Evolutionary conservation across 352 stramenopile genomes (phyloP).

Genomic region (Phytopythium aichiense): DNA sequence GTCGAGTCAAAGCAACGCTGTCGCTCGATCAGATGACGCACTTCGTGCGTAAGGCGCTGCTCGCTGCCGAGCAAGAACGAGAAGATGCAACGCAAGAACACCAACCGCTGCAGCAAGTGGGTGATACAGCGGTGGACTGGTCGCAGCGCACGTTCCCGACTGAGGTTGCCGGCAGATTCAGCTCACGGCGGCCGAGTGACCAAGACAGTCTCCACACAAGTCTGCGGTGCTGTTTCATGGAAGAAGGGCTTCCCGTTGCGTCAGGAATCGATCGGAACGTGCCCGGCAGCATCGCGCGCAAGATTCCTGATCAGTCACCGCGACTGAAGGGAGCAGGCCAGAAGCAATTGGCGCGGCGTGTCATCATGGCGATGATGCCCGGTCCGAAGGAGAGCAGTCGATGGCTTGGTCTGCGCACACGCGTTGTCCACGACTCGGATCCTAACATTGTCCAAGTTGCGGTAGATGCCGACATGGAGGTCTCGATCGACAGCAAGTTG

Average conservation of each 20-base stretch:
- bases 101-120: not conserved
- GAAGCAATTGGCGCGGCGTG: slow-evolving; percentile 11
- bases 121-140: not conserved
- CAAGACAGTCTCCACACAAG: not conserved
- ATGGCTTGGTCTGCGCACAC: slow-evolving; percentile 12
- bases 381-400: slow-evolving; percentile 8
- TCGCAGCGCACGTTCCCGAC: not conserved
- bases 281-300: slow-evolving; percentile 11
- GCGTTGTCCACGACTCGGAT: slow-evolving; percentile 4
- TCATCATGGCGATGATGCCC: slow-evolving; percentile 11
- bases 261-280: slow-evolving; percentile 16
- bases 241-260: slow-evolving; percentile 8
- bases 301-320: not conserved
- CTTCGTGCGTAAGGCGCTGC: slow-evolving; percentile 23
- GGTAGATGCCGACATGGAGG: slow-evolving; percentile 1
- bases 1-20: slow-evolving; percentile 9
- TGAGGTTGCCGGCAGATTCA: not conserved
- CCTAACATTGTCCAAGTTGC: not conserved
- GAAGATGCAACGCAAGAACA: not conserved
- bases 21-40: slow-evolving; percentile 23
- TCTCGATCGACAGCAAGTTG: not conserved
- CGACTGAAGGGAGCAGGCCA: not conserved
- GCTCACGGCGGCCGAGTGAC: not conserved
- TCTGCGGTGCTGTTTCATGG: slow-evolving; percentile 9
- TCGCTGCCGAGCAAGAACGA: slow-evolving; percentile 19